Base-by-base conservation (phyloP, 345 rosid species). In the Salix suchowensis region DNA sequence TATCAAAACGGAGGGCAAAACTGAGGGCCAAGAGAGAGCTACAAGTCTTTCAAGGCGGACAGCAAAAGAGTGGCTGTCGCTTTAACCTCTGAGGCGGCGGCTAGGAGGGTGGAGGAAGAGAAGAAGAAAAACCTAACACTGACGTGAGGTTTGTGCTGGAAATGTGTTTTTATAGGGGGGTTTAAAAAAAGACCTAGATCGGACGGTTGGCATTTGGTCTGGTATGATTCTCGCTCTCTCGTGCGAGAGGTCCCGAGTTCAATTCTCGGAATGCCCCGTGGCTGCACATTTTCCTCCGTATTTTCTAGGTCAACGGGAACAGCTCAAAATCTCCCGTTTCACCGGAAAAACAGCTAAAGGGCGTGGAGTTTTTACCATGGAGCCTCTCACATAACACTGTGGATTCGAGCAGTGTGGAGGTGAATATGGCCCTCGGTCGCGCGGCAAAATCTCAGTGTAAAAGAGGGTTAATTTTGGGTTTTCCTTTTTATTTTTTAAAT, bases 171-270 rank as follows among this genome's bases (percentile, higher is more conserved):
- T 55, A 9, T 55, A 32, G 21, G 26, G 78, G 82, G 74, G 79
- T 77, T 80, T 60, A 28, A 6, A 7, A 18, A 18, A 28, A 32
- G 42, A 79, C 88, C 89, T 88, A 80, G 74, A 93, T 89, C 92
- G 67, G 73, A 86, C 91, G 96, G 96, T 24, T 72, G 69, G 6
- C 28, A 54, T 71, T 67, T 76, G 34, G 0, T 32, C 34, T 32
- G 34, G 34, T 32, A 32, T 32, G 34, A 32, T 32, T 32, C 34
- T 32, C 34, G 34, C 34, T 32, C 34, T 32, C 34, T 4, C 5
- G 91, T 88, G 88, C 89, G 84, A 88, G 93, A 91, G 90, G 91
- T 88, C 91, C 88, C 86, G 90, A 89, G 91, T 86, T 85, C 91
- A 84, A 90, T 86, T 85, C 89, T 91, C 89, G 87, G 90, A 91